Evolutionary conservation across 331 rosid genomes (phyloP), one percentile per base, ranked within the genome.

Genomic region (Dryas integrifolia): DNA sequence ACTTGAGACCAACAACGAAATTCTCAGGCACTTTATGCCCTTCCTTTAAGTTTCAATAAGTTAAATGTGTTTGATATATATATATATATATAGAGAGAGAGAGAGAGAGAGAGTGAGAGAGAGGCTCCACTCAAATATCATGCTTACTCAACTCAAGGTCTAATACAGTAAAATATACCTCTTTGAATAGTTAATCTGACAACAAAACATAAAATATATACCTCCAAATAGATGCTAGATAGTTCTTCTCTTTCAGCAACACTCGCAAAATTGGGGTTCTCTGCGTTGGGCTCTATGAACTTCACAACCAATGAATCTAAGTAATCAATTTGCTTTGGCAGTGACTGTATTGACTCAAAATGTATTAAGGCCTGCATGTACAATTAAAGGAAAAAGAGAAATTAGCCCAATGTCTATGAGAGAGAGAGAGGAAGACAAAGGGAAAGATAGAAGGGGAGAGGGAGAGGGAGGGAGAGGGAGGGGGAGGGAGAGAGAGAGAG

Each of bases 221-320:
- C 99, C 97, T 95, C 99, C 79, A 95, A 79, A 83, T 78, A 95
- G 61, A 95, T 95, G 86, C 88, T 79, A 49, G 99, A 95, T 66
- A 95, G 80, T 72, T 92, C 98, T 72, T 95, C 99, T 71, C 97
- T 92, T 58, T 92, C 96, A 5, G 81, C 60, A 63, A 96, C 82
- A 76, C 88, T 92, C 0, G 88, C 85, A 68, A 73, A 76, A 47
- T 65, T 74, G 72, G 82, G 65, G 68, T 41, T 92, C 82, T 92
- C 99, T 40, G 85, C 35, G 72, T 70, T 86, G 26, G 99, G 96
- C 69, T 74, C 85, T 74, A 95, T 72, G 78, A 85, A 89, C 86
- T 92, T 95, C 61, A 82, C 79, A 65, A 92, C 94, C 78, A 88
- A 76, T 2, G 97, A 87, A 72, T 95, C 97, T 48, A 95, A 56